These are phyloP conservation scores for Eutrema salsugineum DNA, from an alignment of 441 rosid species.

Conservation along the genomic window DNA sequence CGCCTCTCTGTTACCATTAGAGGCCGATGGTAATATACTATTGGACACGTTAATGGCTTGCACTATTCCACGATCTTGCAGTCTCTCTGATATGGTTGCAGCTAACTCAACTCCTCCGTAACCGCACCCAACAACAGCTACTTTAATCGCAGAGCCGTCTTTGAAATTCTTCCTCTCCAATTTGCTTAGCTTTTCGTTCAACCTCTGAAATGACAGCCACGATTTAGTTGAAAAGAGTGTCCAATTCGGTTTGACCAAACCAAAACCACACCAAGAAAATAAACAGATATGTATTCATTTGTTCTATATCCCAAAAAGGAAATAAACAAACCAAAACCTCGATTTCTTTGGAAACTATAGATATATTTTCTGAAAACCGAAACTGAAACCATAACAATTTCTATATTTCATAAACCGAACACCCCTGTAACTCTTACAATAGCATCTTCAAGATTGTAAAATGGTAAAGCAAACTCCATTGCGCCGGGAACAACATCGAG, in stretches of 20 bases:
- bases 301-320: background rate
- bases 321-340: background rate
- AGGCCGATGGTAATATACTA: slow-evolving; percentile 76
- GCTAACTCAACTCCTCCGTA: slow-evolving; percentile 94
- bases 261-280: background rate
- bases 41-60: slow-evolving; percentile 76
- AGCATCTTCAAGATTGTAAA: slow-evolving; percentile 88
- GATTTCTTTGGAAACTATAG: background rate
- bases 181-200: slow-evolving; percentile 52
- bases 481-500: slow-evolving; percentile 90
- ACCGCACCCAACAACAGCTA: slow-evolving; percentile 94
- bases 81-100: slow-evolving; percentile 89
- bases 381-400: background rate
- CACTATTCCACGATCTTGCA: slow-evolving; percentile 73
- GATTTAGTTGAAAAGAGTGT: background rate
- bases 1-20: slow-evolving; percentile 86
- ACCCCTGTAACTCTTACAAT: slow-evolving; percentile 44
- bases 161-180: slow-evolving; percentile 76
- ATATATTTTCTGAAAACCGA: background rate
- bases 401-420: background rate
- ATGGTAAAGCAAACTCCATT: slow-evolving; percentile 80
- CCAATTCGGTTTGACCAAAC: background rate
- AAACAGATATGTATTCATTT: background rate
- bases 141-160: slow-evolving; percentile 46
- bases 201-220: slow-evolving; percentile 52